Evolutionary conservation across 1,139 yeast species (phyloP).

Genomic region (Hyphopichia pseudoburtonii): DNA sequence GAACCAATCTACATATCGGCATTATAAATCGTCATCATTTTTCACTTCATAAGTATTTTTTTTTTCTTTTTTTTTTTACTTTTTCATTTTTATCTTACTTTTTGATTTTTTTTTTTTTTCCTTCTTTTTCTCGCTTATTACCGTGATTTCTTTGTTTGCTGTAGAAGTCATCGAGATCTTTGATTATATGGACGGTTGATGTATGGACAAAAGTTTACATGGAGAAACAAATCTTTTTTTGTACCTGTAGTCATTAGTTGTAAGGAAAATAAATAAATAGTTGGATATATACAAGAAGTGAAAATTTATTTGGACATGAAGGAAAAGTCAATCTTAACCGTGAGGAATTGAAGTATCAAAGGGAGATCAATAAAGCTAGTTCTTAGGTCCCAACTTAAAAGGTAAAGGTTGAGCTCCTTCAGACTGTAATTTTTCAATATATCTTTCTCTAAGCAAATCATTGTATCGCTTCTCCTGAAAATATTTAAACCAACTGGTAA

Average conservation of each 20-base stretch:
- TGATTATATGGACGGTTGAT: too few species aligned
- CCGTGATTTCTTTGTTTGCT: too few species aligned
- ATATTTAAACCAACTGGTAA: slow-evolving; percentile 46
- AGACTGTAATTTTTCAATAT: slow-evolving; percentile 42
- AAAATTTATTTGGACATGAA: slow-evolving; percentile 3
- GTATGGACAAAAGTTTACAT: too few species aligned
- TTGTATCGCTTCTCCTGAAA: slow-evolving; percentile 49
- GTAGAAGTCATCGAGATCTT: too few species aligned
- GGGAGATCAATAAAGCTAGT: slow-evolving; percentile 4
- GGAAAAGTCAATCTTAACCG: too few species aligned
- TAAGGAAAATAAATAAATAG: slow-evolving; percentile 2
- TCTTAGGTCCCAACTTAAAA: slow-evolving; percentile 37
- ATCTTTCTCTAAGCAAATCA: slow-evolving; percentile 42
- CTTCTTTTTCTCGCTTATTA: neutral
- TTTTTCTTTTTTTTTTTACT: neutral
- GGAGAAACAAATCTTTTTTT: too few species aligned
- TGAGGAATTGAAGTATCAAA: too few species aligned
- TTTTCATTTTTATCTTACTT: slow-evolving; percentile 1
- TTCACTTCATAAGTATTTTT: slow-evolving; percentile 2
- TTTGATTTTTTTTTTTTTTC: neutral
- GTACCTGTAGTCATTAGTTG: too few species aligned
- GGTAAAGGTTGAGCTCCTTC: slow-evolving; percentile 52
- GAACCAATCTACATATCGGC: slow-evolving; percentile 38
- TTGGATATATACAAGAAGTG: slow-evolving; percentile 6
- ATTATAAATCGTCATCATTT: slow-evolving; percentile 11